These are phyloP conservation scores for Amanita pallidorosea DNA, from an alignment of 768 basidiomycete genomes.

Conservation along the genomic window DNA sequence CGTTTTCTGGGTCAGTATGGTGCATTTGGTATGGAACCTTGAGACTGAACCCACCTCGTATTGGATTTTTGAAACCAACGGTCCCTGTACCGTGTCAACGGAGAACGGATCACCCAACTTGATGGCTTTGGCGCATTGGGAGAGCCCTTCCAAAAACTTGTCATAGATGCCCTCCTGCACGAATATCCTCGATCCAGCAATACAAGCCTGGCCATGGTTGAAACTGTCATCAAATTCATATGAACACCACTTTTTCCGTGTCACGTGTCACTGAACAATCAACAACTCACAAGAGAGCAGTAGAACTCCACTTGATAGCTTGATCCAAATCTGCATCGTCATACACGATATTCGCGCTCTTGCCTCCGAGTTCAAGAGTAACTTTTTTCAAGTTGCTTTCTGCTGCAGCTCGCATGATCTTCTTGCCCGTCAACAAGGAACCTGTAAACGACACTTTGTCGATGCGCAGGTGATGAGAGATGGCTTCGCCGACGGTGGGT, in stretches of 20 bases:
- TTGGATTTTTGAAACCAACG: conserved; percentile 62
- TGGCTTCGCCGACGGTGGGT: conserved; percentile 54
- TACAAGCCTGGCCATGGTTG: conserved; percentile 69
- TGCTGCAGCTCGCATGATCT: conserved; percentile 70
- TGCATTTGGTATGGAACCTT: neutral
- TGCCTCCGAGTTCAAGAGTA: conserved; percentile 75
- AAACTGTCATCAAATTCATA: conserved; percentile 24
- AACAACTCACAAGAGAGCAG: conserved; percentile 62
- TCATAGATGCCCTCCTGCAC: conserved; percentile 78
- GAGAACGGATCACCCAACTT: conserved; percentile 62
- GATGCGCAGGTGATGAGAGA: conserved; percentile 58
- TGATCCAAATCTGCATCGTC: conserved; percentile 65
- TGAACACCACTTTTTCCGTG: neutral
- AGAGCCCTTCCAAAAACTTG: conserved; percentile 55
- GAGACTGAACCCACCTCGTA: conserved; percentile 40
- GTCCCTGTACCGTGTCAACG: conserved; percentile 52
- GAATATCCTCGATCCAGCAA: conserved; percentile 76
- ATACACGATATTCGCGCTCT: conserved; percentile 63
- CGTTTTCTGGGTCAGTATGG: neutral
- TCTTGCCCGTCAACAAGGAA: conserved; percentile 69
- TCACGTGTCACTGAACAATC: neutral
- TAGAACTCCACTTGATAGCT: conserved; percentile 60
- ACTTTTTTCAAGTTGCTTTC: conserved; percentile 79
- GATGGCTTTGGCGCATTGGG: conserved; percentile 33
- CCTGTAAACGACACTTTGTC: conserved; percentile 84